Evolutionary conservation across 495 filamentous ascomycete species (phyloP), one percentile per base, ranked within the genome.

Genomic region (Bacidia gigantensis): DNA sequence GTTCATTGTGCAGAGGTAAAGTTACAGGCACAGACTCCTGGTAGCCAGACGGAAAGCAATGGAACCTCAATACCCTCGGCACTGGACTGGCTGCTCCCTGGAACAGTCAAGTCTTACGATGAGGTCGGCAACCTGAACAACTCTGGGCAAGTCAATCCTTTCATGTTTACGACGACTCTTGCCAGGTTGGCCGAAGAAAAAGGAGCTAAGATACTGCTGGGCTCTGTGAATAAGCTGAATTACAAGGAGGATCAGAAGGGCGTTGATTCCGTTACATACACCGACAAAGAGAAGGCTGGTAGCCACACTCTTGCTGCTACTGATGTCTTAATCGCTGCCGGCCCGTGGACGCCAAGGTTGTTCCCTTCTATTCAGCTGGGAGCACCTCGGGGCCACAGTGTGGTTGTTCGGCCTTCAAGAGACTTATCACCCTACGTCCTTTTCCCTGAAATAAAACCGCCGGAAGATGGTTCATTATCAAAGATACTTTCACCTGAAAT

Each of bases 261-360:
- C 7, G 14, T 35, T 14, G 29, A 5, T 14, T 35, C 29, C 29
- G 29, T 35, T 14, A 35, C 29, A 7, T 35, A 35, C 29, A 35
- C 29, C 29, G 14, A 14, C 29, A 35, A 35, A 14, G 29, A 5
- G 14, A 35, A 35, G 7, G 14, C 29, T 7, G 14, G 14, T 5
- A 35, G 29, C 29, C n/a, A n/a, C n/a, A n/a, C n/a, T n/a, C 51
- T 57, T 21, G 10, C 18, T 18, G 55, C 56, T n/a, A 52, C 45
- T 17, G 47, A 58, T 26, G 14, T 60, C 11, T 14, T 60, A 22
- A 23, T 56, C 29, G 47, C 58, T 5, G 56, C 58, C 0, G 56
- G 52, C 20, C 56, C 49, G 2, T 60, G 48, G 56, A 56, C 56
- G 10, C 24, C 56, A 11, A 56, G 32, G 1, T 10, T 52, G 3